Conservation (phyloP, 768 basidiomycete species). For the Obba rivulosa region DNA sequence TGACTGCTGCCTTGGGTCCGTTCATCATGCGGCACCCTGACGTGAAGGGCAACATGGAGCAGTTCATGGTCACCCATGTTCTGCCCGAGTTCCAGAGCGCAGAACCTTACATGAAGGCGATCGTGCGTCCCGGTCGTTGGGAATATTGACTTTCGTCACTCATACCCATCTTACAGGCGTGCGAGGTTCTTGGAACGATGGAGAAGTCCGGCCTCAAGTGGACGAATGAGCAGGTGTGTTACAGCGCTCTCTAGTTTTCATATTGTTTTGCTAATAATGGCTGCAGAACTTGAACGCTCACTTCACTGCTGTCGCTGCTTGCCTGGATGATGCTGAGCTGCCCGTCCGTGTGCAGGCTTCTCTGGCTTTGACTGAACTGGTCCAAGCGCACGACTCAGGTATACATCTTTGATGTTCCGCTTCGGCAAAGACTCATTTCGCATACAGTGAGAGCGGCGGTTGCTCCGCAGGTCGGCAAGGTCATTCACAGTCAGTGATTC, state of each 20-base stretch:
- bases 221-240: slow-evolving; percentile 53
- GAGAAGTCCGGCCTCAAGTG: slow-evolving; percentile 66
- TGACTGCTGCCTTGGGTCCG: slow-evolving; percentile 68
- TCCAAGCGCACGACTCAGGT: slow-evolving; percentile 61
- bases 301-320: slow-evolving; percentile 60
- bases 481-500: slow-evolving; percentile 63
- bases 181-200: slow-evolving; percentile 73
- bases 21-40: slow-evolving; percentile 85
- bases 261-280: too few relatives aligned
- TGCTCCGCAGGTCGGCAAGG: slow-evolving; percentile 74
- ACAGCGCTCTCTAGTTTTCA: background rate
- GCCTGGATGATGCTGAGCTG: slow-evolving; percentile 71
- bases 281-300: slow-evolving; percentile 54
- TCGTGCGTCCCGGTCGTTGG: slow-evolving; percentile 42
- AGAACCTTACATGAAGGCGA: slow-evolving; percentile 72
- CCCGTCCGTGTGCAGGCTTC: slow-evolving; percentile 84
- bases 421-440: background rate
- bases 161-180: slow-evolving; percentile 44
- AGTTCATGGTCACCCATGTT: slow-evolving; percentile 69
- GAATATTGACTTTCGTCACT: background rate
- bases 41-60: slow-evolving; percentile 71
- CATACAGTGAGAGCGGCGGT: slow-evolving; percentile 60
- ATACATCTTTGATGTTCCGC: background rate
- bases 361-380: slow-evolving; percentile 73
- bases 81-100: slow-evolving; percentile 61